Evolutionary conservation across 2,329 filamentous ascomycete species (phyloP), one percentile per base, ranked within the genome.

Genomic region (Graphilbum fragrans): DNA sequence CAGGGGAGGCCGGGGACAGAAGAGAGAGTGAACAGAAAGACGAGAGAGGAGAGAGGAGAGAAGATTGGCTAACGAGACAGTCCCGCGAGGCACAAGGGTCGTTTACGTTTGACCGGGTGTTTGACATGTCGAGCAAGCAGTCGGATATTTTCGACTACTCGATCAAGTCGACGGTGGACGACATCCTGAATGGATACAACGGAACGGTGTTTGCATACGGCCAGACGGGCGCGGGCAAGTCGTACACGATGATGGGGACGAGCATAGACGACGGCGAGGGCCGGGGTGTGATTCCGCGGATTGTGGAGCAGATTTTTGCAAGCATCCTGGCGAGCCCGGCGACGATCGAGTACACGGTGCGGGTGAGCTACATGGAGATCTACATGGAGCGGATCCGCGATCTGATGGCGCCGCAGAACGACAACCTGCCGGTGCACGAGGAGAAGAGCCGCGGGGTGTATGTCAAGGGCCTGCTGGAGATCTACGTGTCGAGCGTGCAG

Each of bases 311-410:
- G 66, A 95, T 96, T 58, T 96, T 96, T 60, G 81, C 84, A 53
- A 94, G 85, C 64, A 96, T 96, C 60, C 72, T 95, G 64, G 79
- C 84, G 19, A 94, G 87, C 53, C 86, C 90, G 35, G 80, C 80
- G 54, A 94, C 86, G 51, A 95, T 96, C 59, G 92, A 96, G 64
- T 96, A 96, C 63, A 96, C 88, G n/a, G 90, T 98, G 41, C 80
- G 88, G 43, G 90, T 96, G 57, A 94, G 87, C 62, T 96, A 96
- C 64, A 95, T 98, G 88, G 92, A 98, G 64, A 96, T 98, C 50
- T 98, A 98, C 69, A 98, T 96, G 92, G 92, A 98, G 67, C 80
- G 84, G 52, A 96, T 98, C 60, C 79, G 90, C 55, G 92, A 98
- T 77, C 65, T 98, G 55, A 68, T 98, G 49, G 80, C 82, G 20